Evolutionary conservation across 2,329 filamentous ascomycete genomes (phyloP), one percentile per base, ranked within the genome.

Genomic region (Exserohilum turcica): DNA sequence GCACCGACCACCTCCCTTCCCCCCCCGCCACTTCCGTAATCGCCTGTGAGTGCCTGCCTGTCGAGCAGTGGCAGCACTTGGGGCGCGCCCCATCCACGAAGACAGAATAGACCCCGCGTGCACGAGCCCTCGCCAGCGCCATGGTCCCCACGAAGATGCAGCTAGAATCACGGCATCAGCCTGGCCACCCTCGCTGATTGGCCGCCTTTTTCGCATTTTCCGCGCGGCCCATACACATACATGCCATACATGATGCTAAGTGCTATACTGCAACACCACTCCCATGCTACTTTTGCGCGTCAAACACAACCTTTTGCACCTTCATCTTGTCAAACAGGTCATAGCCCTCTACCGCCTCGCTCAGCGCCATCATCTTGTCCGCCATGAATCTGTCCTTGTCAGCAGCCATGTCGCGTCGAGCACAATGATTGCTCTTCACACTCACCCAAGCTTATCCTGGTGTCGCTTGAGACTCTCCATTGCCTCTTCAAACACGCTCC

Each of bases 271-370:
- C n/a, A 42, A 43, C 40, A 18, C 21, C 28, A 45, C 43, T 24
- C 4, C 21, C 21, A 24, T 24, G 21, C 21, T 67, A 76, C 66
- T 74, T 70, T 46, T 71, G 67, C 28, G 76, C 76, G 58, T 79
- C 76, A 60, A 82, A 82, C 7, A 82, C 75, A 21, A 82, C 76
- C 70, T 82, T 82, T 60, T 80, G 79, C 37, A 76, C 79, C 72
- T 82, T 78, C 75, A 80, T 78, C 69, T 78, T 77, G 65, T 83
- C 79, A 62, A 83, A 83, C 18, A 81, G 64, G 39, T 79, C 77
- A 54, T 82, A 82, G 5, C 79, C 80, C 67, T 81, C 78, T 43
- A 80, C 74, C 6, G 80, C 80, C 43, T 81, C 70, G 35, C 77
- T 76, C 60, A 83, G 57, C 21, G 75, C 72, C 79, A 82, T 81